A percentile compares a stretch with the other conserved stretches of the same genome.
Evolutionary conservation across 169 alveolate species (phyloP).

Genomic region (Eimeria acervulina): DNA sequence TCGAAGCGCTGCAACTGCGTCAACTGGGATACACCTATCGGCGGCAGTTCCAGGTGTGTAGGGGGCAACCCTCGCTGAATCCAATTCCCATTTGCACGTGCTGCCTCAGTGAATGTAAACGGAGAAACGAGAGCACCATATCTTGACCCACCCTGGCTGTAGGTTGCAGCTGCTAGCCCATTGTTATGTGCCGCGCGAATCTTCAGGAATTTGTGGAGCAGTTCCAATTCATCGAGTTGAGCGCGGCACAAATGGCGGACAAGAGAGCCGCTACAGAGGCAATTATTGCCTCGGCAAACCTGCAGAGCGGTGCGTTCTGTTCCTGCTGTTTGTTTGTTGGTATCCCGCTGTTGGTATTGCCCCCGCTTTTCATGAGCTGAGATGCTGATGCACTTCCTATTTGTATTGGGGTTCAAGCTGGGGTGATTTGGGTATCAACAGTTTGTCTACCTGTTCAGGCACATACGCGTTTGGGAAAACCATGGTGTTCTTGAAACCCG

Average conservation of each 20-base stretch:
- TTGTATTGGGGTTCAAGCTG: background rate
- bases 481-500: constrained; percentile 94
- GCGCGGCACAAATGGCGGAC: constrained; percentile 86
- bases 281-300: constrained; percentile 68
- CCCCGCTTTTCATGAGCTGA: background rate
- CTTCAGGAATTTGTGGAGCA: constrained; percentile 92
- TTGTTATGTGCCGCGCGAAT: constrained; percentile 35
- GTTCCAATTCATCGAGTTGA: constrained; percentile 89
- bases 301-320: constrained; percentile 24
- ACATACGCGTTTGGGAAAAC: constrained; percentile 93
- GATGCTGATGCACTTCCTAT: background rate
- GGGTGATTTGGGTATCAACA: background rate
- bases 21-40: constrained; percentile 94
- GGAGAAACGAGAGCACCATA: background rate
- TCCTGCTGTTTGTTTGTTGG: too few species aligned
- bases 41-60: constrained; percentile 67
- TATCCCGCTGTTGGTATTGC: background rate
- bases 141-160: too few species aligned
- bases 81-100: constrained; percentile 46
- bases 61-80: background rate
- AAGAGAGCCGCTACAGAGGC: constrained; percentile 86
- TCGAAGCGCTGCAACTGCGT: constrained; percentile 94
- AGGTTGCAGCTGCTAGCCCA: too few species aligned
- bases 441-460: constrained; percentile 25
- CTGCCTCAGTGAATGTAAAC: background rate